These are phyloP conservation scores for Scheffersomyces amazonensis DNA, from an alignment of 805 yeast species.

Conservation along the genomic window DNA sequence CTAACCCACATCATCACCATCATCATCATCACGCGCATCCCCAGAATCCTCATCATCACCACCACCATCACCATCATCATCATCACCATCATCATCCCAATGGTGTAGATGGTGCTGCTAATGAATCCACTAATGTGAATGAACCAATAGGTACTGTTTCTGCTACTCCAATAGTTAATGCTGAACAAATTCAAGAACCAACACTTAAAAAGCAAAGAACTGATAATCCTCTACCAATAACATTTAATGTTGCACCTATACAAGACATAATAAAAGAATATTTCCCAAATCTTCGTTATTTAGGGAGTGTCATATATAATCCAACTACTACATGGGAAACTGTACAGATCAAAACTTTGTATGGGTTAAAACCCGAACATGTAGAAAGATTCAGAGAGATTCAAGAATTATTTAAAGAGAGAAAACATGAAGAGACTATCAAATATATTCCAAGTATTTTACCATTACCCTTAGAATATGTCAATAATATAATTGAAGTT, in stretches of 20 bases:
- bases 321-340: conserved; percentile 51
- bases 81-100: conserved; percentile 13
- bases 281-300: conserved; percentile 31
- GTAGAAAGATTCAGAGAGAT: conserved; percentile 24
- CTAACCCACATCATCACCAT: conserved; percentile 10
- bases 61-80: conserved; percentile 14
- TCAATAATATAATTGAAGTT: conserved; percentile 47
- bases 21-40: conserved; percentile 12
- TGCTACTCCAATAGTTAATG: too few relatives aligned
- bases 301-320: conserved; percentile 59
- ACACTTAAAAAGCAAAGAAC: neutral
- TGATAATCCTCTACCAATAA: conserved; percentile 3
- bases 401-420: conserved; percentile 21
- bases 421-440: conserved; percentile 15
- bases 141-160: too few relatives aligned
- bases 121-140: too few relatives aligned
- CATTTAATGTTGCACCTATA: conserved; percentile 16
- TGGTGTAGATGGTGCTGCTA: neutral
- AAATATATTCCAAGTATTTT: conserved; percentile 38
- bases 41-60: conserved; percentile 4
- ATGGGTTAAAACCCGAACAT: conserved; percentile 32
- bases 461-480: conserved; percentile 33
- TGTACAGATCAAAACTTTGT: conserved; percentile 26
- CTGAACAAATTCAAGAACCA: neutral
- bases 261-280: conserved; percentile 18